These are phyloP conservation scores for Porcisia deanei DNA, from an alignment of 208 protist species.

Conservation along the genomic window DNA sequence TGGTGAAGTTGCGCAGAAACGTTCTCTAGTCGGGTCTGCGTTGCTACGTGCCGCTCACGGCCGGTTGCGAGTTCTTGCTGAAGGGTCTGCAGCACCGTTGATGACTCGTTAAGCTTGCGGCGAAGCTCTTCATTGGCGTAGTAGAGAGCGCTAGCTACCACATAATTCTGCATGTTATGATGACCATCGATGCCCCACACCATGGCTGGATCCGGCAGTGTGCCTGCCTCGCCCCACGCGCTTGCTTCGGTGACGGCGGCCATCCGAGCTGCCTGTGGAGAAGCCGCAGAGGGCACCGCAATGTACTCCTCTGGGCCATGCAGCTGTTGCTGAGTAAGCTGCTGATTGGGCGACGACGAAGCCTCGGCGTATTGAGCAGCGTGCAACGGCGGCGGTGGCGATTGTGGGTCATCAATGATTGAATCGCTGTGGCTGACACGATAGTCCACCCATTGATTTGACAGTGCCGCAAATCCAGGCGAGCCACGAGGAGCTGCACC, in stretches of 20 bases:
- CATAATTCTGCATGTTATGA: slow-evolving; percentile 73
- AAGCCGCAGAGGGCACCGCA: slow-evolving; percentile 42
- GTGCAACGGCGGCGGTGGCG: neutral
- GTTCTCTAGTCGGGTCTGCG: slow-evolving; percentile 63
- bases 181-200: slow-evolving; percentile 82
- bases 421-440: slow-evolving; percentile 3
- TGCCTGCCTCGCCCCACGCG: slow-evolving; percentile 35
- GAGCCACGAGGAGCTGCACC: neutral
- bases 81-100: slow-evolving; percentile 55
- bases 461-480: neutral
- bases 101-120: slow-evolving; percentile 73
- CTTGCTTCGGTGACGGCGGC: slow-evolving; percentile 33
- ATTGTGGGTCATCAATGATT: neutral
- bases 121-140: slow-evolving; percentile 89
- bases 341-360: neutral
- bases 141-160: slow-evolving; percentile 82
- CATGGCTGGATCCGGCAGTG: slow-evolving; percentile 81
- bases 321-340: neutral
- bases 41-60: slow-evolving; percentile 35
- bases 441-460: slow-evolving; percentile 8
- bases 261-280: slow-evolving; percentile 34
- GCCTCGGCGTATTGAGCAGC: neutral
- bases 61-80: slow-evolving; percentile 73
- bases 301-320: slow-evolving; percentile 35
- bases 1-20: slow-evolving; percentile 78